phyloP scores from a whole-genome alignment of 2,329 filamentous ascomycete genomes.

The Aureobasidium subglaciale region DNA sequence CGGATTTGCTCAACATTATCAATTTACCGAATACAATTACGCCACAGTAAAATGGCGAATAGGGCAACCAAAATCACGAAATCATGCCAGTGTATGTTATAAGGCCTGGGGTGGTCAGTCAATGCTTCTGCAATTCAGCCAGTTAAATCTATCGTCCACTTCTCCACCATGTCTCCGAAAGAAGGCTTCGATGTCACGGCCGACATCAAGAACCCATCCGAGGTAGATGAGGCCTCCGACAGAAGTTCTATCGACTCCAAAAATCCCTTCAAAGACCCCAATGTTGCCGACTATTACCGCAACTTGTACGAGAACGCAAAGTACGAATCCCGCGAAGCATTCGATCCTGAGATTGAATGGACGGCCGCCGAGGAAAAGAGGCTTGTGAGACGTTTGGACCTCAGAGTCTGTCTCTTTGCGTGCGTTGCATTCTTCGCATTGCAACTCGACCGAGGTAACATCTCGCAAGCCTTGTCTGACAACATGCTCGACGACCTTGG shows the following conservation, averaged over 20 bases:
- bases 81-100: background rate
- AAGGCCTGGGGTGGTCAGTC: background rate
- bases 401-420: background rate
- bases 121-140: background rate
- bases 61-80: background rate
- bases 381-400: conserved; percentile 42
- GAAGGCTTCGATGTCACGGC: background rate
- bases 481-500: conserved; percentile 20
- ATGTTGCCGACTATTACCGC: conserved; percentile 48
- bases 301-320: conserved; percentile 43
- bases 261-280: conserved; percentile 43
- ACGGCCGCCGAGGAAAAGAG: conserved; percentile 49
- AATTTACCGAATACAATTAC: background rate
- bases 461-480: conserved; percentile 20
- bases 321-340: conserved; percentile 55
- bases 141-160: background rate
- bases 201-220: background rate
- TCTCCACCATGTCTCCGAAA: background rate
- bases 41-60: conserved; percentile 3
- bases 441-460: conserved; percentile 22
- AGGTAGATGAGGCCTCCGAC: conserved; percentile 1
- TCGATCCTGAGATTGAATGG: conserved; percentile 52
- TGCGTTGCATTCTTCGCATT: conserved; percentile 7
- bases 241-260: conserved; percentile 1
- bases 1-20: background rate